Evolutionary conservation across 2,329 filamentous ascomycete genomes (phyloP).

Genomic region (Blastomyces percursus): DNA sequence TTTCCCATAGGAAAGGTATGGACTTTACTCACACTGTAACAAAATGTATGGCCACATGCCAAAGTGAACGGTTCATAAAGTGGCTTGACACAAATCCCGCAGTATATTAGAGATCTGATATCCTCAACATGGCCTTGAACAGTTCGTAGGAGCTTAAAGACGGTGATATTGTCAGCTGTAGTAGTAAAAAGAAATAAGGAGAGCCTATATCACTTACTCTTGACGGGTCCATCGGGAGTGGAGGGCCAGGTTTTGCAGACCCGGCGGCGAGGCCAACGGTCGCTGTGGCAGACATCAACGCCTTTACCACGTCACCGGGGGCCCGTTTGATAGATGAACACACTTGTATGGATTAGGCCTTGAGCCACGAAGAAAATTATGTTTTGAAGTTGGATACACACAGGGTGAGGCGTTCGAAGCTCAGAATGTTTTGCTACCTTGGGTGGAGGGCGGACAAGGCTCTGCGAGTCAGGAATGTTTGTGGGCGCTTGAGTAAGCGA

Average conservation of each 20-base stretch:
- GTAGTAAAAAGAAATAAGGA: not conserved
- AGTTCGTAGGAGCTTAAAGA: constrained; percentile 30
- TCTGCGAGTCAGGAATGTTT: not conserved
- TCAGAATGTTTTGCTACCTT: not conserved
- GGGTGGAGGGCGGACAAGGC: not conserved
- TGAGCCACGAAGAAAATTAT: not conserved
- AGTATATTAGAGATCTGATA: constrained; percentile 51
- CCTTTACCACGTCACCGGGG: not conserved
- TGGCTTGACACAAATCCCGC: constrained; percentile 57
- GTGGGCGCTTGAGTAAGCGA: not conserved
- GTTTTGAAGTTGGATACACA: not conserved
- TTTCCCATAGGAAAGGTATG: not conserved
- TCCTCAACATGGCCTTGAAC: constrained; percentile 48
- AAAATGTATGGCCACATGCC: constrained; percentile 60
- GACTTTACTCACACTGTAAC: constrained; percentile 47
- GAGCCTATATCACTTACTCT: constrained; percentile 6
- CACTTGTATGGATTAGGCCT: not conserved
- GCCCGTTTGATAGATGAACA: not conserved
- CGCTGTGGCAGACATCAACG: not conserved
- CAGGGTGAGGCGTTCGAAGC: not conserved
- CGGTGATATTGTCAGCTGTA: not conserved
- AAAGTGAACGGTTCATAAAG: constrained; percentile 61
- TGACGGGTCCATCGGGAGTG: not conserved
- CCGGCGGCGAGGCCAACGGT: not conserved
- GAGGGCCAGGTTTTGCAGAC: not conserved